phyloP scores from a whole-genome alignment of 768 basidiomycete genomes.

The Mycena metata region DNA sequence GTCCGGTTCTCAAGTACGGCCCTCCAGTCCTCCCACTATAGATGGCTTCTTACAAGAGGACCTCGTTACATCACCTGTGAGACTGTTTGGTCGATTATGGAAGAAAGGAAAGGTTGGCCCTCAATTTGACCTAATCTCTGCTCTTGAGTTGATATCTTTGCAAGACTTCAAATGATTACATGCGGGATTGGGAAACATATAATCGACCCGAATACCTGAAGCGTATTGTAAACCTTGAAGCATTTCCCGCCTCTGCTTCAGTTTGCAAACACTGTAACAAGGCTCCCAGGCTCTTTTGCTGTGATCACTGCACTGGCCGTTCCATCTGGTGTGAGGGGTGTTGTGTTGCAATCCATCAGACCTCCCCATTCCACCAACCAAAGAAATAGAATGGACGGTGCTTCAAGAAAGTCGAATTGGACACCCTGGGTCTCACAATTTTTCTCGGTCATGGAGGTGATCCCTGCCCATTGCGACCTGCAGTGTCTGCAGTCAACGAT shows the following conservation, averaged over 20 bases:
- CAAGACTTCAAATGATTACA: constrained; percentile 4
- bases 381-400: not conserved
- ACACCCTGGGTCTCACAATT: constrained; percentile 38
- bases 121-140: too few relatives aligned
- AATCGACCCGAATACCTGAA: not conserved
- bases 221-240: not conserved
- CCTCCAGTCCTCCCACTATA: too few relatives aligned
- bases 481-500: not conserved
- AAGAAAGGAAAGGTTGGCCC: too few relatives aligned
- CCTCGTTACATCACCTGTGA: too few relatives aligned
- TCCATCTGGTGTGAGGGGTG: not conserved
- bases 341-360: not conserved
- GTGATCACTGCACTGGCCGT: constrained; percentile 1
- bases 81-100: too few relatives aligned
- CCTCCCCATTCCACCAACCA: not conserved
- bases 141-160: too few relatives aligned
- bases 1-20: too few relatives aligned
- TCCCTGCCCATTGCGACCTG: constrained; percentile 34
- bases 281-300: not conserved
- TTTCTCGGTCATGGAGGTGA: constrained; percentile 41
- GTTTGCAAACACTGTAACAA: not conserved
- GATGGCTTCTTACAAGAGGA: too few relatives aligned
- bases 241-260: not conserved
- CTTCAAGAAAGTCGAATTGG: constrained; percentile 34
- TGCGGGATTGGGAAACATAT: not conserved